Percentiles rank a stretch among this genome's conserved stretches.
These are phyloP conservation scores for Pyrenochaeta sp. DNA, from an alignment of 2,329 filamentous ascomycete species.

Conservation along the genomic window DNA sequence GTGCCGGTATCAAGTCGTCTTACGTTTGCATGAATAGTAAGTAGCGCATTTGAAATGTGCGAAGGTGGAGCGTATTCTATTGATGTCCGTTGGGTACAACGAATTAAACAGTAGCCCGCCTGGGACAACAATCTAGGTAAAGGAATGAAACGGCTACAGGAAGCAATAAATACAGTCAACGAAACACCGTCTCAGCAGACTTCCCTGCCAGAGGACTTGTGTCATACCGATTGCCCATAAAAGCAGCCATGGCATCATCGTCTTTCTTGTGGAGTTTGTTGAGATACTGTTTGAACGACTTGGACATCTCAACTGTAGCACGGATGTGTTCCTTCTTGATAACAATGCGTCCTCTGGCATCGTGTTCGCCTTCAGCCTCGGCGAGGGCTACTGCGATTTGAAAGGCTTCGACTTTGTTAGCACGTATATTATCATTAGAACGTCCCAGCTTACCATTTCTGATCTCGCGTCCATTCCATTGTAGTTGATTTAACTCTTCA, in stretches of 20 bases:
- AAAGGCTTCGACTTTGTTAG: conserved; percentile 15
- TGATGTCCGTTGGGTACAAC: too few species aligned
- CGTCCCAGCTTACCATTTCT: conserved; percentile 27
- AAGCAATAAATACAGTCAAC: too few species aligned
- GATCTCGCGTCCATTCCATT: conserved; percentile 43
- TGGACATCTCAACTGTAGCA: conserved; percentile 18
- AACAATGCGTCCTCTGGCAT: conserved; percentile 1
- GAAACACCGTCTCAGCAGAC: too few species aligned
- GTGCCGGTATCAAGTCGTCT: too few species aligned
- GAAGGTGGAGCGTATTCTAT: too few species aligned
- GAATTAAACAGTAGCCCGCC: too few species aligned
- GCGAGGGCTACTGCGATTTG: conserved; percentile 31
- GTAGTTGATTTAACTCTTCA: conserved; percentile 19
- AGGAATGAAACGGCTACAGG: too few species aligned
- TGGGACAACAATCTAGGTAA: too few species aligned
- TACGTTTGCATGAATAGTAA: too few species aligned
- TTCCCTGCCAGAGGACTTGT: too few species aligned
- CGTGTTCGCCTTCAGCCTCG: conserved; percentile 16
- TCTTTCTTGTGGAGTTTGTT: conserved; percentile 9
- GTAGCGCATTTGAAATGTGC: too few species aligned
- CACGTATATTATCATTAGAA: neutral
- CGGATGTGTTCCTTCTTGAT: conserved; percentile 16
- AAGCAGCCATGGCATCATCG: conserved; percentile 6
- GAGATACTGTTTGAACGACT: conserved; percentile 23
- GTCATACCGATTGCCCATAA: conserved; percentile 2